Evolutionary conservation across 176 grass and related monocot species (phyloP), one percentile per base, ranked within the genome.

Genomic region (Hordeum marinum): DNA sequence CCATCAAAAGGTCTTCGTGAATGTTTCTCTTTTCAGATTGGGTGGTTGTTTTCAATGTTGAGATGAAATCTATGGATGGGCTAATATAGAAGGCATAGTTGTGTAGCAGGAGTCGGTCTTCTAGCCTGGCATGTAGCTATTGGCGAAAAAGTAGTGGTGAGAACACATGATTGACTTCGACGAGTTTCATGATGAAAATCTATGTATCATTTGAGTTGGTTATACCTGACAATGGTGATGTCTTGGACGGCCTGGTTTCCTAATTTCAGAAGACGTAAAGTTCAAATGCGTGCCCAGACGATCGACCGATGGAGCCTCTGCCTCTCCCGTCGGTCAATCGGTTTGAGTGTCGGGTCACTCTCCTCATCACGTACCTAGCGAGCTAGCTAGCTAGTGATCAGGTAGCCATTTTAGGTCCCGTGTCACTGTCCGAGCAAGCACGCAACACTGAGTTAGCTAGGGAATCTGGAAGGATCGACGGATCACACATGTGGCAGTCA

Each of bases 391-490:
- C 41, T 10, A 48, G 71, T 10, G 23, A n/a, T n/a, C n/a, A 74
- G 73, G 37, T 64, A 63, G 55, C 54, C 21, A 65, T 29, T 83
- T 92, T 82, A 83, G 89, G 63, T 81, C 42, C 70, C 82, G 59
- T 32, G 93, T 90, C 93, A 55, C 86, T 88, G 46, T 94, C 87
- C 35, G n/a, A 58, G 24, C 41, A 10, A 58, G 78, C 81, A 80
- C 41, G 58, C 79, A 89, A 57, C 46, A 77, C 11, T 11, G 12
- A 62, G 59, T 10, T 12, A 24, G 42, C 42, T 23, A 2, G 71
- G 36, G 50, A 2, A 42, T 45, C 67, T 63, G 5, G 60, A 24
- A 63, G 0, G 2, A 26, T 64, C 62, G 25, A 29, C 0, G 11
- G 61, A 29, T 64, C 62, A 26, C 62, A 24, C 27, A 64, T 64